Evolutionary conservation across 306 rosid genomes (phyloP), one percentile per base, ranked within the genome.

Genomic region (Notholithocarpus densiflorus): DNA sequence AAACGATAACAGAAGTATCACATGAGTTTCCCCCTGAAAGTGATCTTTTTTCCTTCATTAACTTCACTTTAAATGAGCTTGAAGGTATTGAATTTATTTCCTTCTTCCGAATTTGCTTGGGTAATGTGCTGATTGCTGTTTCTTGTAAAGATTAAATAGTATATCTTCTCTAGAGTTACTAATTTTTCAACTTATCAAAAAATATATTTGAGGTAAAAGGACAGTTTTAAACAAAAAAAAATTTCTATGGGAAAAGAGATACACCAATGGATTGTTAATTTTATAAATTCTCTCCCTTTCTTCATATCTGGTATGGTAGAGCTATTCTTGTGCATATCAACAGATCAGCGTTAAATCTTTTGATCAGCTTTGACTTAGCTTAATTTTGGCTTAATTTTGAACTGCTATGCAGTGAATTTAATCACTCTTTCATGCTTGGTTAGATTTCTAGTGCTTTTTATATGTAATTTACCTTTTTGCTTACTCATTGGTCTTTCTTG

Each of bases 11-110:
- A 15, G 75, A 76, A 80, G 73, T 78, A 31, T 84, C 84, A 27
- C 73, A 74, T 52, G 77, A 91, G 76, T 81, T 84, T 70, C 73
- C 84, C 12, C 15, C 77, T 10, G 85, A 80, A 73, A 86, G 23
- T 72, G 90, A 87, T 74, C 68, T 89, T 77, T 86, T 90, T 75
- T 83, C 95, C 76, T 91, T 91, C 86, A 85, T 92, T 64, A 87
- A 86, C 78, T 87, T 90, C 60, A 84, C 87, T 23, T 21, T 91
- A 54, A 83, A 87, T 72, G 85, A 89, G 76, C 78, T 60, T 55
- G 95, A 95, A 95, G 98, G 97, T 94, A 75, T 78, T 86, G 71
- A 72, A 77, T 66, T 26, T 73, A 70, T 37, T 52, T 66, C 40
- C 27, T 52, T 34, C 21, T 45, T 19, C 56, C 55, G 57, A 24